Evolutionary conservation across 257 asterid species (phyloP).

Genomic region (Rauvolfia tetraphylla): DNA sequence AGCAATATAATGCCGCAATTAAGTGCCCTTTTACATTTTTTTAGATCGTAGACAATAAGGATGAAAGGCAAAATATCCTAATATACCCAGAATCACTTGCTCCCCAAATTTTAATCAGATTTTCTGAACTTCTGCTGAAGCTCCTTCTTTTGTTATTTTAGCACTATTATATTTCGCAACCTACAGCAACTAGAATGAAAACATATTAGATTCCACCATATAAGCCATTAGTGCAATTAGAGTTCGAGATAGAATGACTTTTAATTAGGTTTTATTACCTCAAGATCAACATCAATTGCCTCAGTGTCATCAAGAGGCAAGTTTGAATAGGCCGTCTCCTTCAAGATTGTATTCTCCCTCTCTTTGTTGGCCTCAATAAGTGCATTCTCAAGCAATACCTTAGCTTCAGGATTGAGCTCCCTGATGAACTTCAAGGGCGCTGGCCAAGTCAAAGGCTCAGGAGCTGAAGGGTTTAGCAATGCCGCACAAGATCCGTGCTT

Average conservation of each 20-base stretch:
- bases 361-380: conserved; percentile 65
- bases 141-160: background rate
- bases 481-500: conserved; percentile 72
- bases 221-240: conserved; percentile 3
- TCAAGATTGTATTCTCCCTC: conserved; percentile 59
- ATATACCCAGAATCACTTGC: background rate
- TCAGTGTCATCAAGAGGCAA: conserved; percentile 25
- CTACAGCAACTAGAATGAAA: background rate
- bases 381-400: conserved; percentile 60
- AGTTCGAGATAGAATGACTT: background rate
- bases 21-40: background rate
- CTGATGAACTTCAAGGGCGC: conserved; percentile 69
- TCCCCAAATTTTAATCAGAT: background rate
- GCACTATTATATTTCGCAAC: background rate
- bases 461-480: conserved; percentile 68
- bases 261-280: conserved; percentile 41
- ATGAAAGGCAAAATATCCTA: background rate
- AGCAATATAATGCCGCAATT: background rate
- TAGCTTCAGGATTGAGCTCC: conserved; percentile 67
- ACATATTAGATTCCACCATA: background rate
- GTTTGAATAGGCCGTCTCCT: conserved; percentile 31
- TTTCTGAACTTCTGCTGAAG: background rate
- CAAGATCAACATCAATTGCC: conserved; percentile 43
- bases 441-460: conserved; percentile 87
- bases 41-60: background rate